Percentiles rank a stretch among this genome's conserved stretches.
Evolutionary conservation across 208 protist genomes (phyloP).

Genomic region (Leishmania guyanensis): DNA sequence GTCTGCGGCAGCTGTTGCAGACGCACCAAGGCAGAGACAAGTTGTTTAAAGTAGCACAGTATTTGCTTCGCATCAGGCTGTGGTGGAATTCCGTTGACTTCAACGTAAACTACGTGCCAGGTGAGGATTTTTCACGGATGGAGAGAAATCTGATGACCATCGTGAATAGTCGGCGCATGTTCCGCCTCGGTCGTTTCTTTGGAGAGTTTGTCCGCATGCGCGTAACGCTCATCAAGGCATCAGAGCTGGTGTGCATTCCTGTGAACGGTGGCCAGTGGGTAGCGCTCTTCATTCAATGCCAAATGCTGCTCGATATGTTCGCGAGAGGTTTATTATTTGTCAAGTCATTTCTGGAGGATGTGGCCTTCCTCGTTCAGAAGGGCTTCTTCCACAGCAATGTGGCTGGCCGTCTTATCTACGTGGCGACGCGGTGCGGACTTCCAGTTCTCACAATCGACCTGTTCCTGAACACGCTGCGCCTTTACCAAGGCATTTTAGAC

Average conservation of each 20-base stretch:
- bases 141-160: slow-evolving; percentile 92
- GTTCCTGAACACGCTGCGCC: slow-evolving; percentile 84
- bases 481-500: slow-evolving; percentile 85
- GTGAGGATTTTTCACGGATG: slow-evolving; percentile 70
- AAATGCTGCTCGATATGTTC: slow-evolving; percentile 90
- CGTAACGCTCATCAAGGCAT: slow-evolving; percentile 86
- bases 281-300: slow-evolving; percentile 88
- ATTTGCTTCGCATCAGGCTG: slow-evolving; percentile 79
- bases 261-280: slow-evolving; percentile 79
- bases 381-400: slow-evolving; percentile 90
- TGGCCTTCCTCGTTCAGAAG: slow-evolving; percentile 88
- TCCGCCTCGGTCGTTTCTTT: slow-evolving; percentile 88
- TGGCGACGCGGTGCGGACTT: slow-evolving; percentile 72
- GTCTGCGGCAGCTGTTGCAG: slow-evolving; percentile 86
- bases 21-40: slow-evolving; percentile 91
- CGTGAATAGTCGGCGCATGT: slow-evolving; percentile 86
- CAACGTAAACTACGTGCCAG: slow-evolving; percentile 77
- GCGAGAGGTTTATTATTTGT: slow-evolving; percentile 78
- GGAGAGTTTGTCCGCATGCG: slow-evolving; percentile 91
- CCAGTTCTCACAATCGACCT: slow-evolving; percentile 88
- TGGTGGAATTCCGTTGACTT: slow-evolving; percentile 83
- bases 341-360: slow-evolving; percentile 89
- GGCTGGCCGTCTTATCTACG: slow-evolving; percentile 72
- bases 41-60: slow-evolving; percentile 90
- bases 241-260: slow-evolving; percentile 87